Conservation (phyloP, 2,329 filamentous ascomycete species). For the Xylariaceae sp. region DNA sequence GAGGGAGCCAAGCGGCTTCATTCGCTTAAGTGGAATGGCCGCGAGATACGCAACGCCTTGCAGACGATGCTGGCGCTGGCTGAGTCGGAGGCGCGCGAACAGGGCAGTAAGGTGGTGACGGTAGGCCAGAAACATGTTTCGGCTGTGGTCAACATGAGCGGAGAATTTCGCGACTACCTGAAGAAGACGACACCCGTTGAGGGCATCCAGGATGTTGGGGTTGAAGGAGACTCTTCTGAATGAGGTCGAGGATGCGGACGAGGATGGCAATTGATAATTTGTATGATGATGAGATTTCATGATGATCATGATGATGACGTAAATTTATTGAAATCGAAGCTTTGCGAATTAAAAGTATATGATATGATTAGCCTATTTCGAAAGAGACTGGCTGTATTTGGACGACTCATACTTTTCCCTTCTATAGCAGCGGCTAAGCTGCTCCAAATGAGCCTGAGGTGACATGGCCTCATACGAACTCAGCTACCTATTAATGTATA, state of each 20-base stretch:
- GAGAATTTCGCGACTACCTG: slow-evolving; percentile 45
- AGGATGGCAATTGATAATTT: no score
- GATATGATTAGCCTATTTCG: no score
- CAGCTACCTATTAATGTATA: no score
- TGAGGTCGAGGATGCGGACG: background rate
- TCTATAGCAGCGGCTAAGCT: no score
- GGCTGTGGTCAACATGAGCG: slow-evolving; percentile 46
- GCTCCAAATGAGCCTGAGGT: no score
- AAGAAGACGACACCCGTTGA: slow-evolving; percentile 23
- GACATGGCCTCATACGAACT: no score
- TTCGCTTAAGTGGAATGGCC: slow-evolving; percentile 46
- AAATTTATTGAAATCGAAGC: no score
- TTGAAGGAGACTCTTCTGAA: slow-evolving; percentile 15
- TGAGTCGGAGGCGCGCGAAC: slow-evolving; percentile 36
- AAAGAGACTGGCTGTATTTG: no score
- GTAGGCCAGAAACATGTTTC: slow-evolving; percentile 43
- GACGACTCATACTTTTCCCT: no score
- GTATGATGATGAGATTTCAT: no score
- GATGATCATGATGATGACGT: no score
- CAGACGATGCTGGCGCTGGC: slow-evolving; percentile 40
- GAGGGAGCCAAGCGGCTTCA: slow-evolving; percentile 32
- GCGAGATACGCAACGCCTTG: slow-evolving; percentile 44
- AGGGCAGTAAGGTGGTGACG: slow-evolving; percentile 38
- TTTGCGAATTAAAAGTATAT: no score
- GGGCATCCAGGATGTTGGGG: slow-evolving; percentile 13